Base-by-base conservation (phyloP, 2,329 filamentous ascomycete genomes). In the Sclerotinia trifoliorum region DNA sequence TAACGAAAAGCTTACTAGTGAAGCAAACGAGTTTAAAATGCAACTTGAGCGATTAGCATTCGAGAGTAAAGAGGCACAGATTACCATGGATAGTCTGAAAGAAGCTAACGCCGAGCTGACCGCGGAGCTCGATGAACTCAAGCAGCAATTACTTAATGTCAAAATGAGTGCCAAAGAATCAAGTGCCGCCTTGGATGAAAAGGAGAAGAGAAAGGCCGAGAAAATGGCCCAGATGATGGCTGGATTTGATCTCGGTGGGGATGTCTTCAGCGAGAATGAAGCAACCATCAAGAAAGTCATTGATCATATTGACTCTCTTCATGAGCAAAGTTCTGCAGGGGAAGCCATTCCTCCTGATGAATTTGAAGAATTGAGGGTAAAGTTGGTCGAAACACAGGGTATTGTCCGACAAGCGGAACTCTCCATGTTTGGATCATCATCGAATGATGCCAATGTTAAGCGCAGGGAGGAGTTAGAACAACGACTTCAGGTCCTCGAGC, bases 211-310 rank as follows among this genome's bases (percentile, higher is more conserved):
- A 82, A 99, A 99, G 85, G 93, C 94, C 0, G 95, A 99, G 82
- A 95, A 96, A 81, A 99, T 99, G 95, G 95, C 95, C 55, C 92
- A 97, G 85, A 99, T 99, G 95, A 97, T 99, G 94, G 95, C 95
- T 69, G 93, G 94, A 4, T 98, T 99, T 75, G 94, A 99, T 76
- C 86, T 99, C 46, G 94, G 93, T 56, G 90, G 91, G 61, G 94
- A 97, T 68, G 89, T 96, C 44, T 96, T 98, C 79, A 97, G 93
- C 73, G 91, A 95, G 69, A 97, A 97, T 74, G 95, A 99, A 79
- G 87, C 90, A 71, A 89, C 88, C 63, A 92, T 99, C 69, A 88
- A 91, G 69, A 88, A 91, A 71, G 90, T 93, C 71, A 94, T 98
- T 74, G 88, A 93, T 74, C 90, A 92, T 75, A 84, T 98, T 42